A percentile compares a stretch with the other conserved stretches of the same genome.
These are phyloP conservation scores for Penicillium sp. DNA, from an alignment of 2,329 filamentous ascomycete species.

Conservation along the genomic window DNA sequence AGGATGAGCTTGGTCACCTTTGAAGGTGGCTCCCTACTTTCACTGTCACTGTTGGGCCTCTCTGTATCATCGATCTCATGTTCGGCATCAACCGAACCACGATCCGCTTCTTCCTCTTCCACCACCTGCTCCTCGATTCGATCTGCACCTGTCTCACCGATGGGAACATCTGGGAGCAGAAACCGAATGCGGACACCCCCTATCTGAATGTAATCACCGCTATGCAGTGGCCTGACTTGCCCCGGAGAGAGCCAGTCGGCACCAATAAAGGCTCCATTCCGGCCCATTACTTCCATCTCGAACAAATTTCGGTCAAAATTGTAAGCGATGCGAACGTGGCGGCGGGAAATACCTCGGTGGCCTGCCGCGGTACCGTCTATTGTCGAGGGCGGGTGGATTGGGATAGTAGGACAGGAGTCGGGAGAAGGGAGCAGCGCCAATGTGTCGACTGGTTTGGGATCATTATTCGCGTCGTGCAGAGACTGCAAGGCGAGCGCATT, in stretches of 20 bases:
- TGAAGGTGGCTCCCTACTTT: constrained; percentile 23
- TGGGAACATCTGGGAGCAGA: constrained; percentile 48
- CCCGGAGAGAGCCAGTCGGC: constrained; percentile 45
- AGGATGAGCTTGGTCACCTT: constrained; percentile 26
- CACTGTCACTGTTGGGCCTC: constrained; percentile 21
- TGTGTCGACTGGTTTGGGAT: constrained; percentile 42
- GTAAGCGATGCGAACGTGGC: constrained; percentile 57
- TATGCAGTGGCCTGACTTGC: constrained; percentile 46
- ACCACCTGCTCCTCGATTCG: constrained; percentile 38
- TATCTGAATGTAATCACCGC: constrained; percentile 55
- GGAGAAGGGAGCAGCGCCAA: constrained; percentile 46
- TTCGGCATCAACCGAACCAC: constrained; percentile 36
- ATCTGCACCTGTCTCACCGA: constrained; percentile 45
- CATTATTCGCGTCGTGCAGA: constrained; percentile 30
- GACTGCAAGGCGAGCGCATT: constrained; percentile 44
- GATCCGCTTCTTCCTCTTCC: constrained; percentile 30
- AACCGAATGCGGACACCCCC: constrained; percentile 54
- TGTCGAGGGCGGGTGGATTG: constrained; percentile 52
- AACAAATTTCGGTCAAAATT: constrained; percentile 53
- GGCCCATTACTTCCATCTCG: constrained; percentile 54
- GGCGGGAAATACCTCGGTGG: constrained; percentile 56
- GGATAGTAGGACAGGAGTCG: constrained; percentile 51
- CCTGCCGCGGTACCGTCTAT: constrained; percentile 42
- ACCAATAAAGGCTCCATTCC: constrained; percentile 54
- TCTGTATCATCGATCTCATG: constrained; percentile 34